These are phyloP conservation scores for Cytospora piceicola DNA, from an alignment of 2,329 filamentous ascomycete species.

Conservation along the genomic window DNA sequence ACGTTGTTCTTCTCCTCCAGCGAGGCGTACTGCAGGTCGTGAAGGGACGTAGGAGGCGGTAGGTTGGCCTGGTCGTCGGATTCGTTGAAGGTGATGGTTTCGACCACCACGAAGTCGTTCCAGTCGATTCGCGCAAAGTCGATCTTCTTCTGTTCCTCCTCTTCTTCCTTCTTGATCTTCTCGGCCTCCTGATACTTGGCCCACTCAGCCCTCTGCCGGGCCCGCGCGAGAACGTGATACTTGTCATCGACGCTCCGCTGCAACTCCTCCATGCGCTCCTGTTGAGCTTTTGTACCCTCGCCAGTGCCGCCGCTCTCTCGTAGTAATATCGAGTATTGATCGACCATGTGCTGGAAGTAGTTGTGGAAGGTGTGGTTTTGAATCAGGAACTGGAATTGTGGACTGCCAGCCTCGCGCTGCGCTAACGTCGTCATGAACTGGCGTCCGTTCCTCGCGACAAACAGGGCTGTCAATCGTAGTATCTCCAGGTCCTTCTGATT, in stretches of 20 bases:
- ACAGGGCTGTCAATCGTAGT: conserved; percentile 79
- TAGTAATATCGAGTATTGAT: conserved; percentile 87
- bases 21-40: conserved; percentile 91
- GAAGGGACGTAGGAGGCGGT: conserved; percentile 84
- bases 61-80: conserved; percentile 84
- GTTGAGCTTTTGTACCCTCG: conserved; percentile 68
- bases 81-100: conserved; percentile 91
- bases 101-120: conserved; percentile 96
- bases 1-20: conserved; percentile 93
- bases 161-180: conserved; percentile 86
- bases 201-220: conserved; percentile 86
- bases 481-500: conserved; percentile 87
- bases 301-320: conserved; percentile 70
- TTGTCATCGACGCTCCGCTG: conserved; percentile 77
- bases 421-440: conserved; percentile 89
- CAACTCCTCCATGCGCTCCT: conserved; percentile 73
- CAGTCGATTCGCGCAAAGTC: conserved; percentile 89
- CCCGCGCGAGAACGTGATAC: conserved; percentile 76
- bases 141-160: conserved; percentile 77
- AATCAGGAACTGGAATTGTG: conserved; percentile 93
- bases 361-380: conserved; percentile 96
- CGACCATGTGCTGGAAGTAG: conserved; percentile 89
- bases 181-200: conserved; percentile 81
- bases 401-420: conserved; percentile 87
- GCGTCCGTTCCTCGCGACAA: conserved; percentile 89